Conservation (phyloP, 2,329 filamentous ascomycete species). For the Pezicula radicicola region DNA sequence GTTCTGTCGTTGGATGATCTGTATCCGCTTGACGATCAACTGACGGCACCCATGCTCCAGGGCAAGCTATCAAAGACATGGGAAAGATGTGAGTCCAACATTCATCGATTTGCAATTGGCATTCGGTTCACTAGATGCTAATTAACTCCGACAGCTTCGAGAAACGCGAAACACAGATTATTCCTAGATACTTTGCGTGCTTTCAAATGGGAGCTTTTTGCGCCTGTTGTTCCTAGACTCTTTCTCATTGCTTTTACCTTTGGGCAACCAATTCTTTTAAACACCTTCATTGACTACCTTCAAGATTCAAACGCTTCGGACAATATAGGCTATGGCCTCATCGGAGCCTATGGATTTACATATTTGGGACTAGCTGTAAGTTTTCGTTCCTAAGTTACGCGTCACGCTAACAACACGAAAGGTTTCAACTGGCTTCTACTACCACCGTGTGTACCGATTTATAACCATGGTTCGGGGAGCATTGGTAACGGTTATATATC, state of each 20-base stretch:
- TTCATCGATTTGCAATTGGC: not conserved
- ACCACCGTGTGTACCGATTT: slow-evolving; percentile 1
- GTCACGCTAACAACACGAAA: not conserved
- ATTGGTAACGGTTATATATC: slow-evolving; percentile 5
- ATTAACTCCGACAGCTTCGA: not conserved
- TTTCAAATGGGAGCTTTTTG: slow-evolving; percentile 3
- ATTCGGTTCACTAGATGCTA: not conserved
- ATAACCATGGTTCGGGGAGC: slow-evolving; percentile 8
- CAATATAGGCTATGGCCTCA: slow-evolving; percentile 15
- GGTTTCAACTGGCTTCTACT: not conserved
- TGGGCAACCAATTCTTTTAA: slow-evolving; percentile 17
- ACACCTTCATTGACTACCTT: slow-evolving; percentile 6
- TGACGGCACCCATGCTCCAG: not conserved
- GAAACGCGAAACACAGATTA: not conserved
- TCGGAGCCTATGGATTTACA: slow-evolving; percentile 19
- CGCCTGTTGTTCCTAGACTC: slow-evolving; percentile 10
- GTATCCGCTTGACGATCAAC: not conserved
- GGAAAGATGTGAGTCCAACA: not conserved
- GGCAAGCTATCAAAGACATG: not conserved
- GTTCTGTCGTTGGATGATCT: not conserved
- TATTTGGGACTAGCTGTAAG: slow-evolving; percentile 26
- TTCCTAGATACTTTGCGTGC: not conserved
- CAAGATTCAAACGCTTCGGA: slow-evolving; percentile 3
- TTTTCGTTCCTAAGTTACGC: no score
- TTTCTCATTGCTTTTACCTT: slow-evolving; percentile 14